Conservation (phyloP, 1,139 yeast genomes). For the Lizanozyma gosingica region DNA sequence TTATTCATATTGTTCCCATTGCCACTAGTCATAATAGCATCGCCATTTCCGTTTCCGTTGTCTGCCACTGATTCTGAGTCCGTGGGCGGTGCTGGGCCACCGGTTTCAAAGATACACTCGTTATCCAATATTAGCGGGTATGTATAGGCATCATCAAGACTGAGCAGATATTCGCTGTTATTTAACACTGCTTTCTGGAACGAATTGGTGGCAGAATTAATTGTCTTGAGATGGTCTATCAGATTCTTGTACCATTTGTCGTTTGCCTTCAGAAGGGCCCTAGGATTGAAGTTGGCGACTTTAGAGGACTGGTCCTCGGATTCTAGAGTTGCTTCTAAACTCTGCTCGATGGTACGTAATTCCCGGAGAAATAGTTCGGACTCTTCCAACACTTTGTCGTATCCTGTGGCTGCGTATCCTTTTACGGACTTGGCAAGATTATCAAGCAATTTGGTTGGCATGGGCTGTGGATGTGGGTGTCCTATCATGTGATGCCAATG, state of each 20-base stretch:
- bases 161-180: constrained; percentile 21
- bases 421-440: constrained; percentile 2
- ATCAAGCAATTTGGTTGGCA: constrained; percentile 5
- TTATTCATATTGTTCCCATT: background rate
- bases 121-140: constrained; percentile 29
- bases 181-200: constrained; percentile 28
- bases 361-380: background rate
- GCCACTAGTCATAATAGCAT: background rate
- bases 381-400: background rate
- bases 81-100: too few species aligned
- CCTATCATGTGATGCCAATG: too few species aligned
- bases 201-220: constrained; percentile 29
- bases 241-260: constrained; percentile 30
- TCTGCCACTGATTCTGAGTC: too few species aligned
- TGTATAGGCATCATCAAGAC: constrained; percentile 37
- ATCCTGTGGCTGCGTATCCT: background rate
- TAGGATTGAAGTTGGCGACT: background rate
- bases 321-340: background rate
- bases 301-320: too few species aligned
- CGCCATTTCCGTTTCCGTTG: constrained; percentile 3
- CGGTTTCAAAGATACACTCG: background rate
- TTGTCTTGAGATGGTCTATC: constrained; percentile 24
- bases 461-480: too few species aligned
- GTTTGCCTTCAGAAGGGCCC: constrained; percentile 2
- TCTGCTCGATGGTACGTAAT: background rate